Evolutionary conservation across 257 asterid genomes (phyloP).

Genomic region (Penstemon newberryi): DNA sequence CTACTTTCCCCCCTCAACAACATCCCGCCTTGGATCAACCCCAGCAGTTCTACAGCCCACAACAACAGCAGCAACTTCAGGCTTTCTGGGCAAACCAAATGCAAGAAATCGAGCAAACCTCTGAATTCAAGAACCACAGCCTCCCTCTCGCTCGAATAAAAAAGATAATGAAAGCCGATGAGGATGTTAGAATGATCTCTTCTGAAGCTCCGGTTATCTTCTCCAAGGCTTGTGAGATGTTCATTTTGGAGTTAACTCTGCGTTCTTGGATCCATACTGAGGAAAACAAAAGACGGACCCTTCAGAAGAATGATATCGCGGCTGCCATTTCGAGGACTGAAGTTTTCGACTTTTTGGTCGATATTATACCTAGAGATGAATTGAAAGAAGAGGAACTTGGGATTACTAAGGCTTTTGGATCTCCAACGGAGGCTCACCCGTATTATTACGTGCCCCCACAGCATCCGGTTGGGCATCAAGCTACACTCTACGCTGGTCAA

Average conservation of each 20-base stretch:
- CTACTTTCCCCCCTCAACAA: conserved; percentile 23
- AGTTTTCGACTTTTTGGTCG: conserved; percentile 42
- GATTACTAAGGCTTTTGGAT: conserved; percentile 39
- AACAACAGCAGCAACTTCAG: conserved; percentile 35
- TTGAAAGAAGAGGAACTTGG: conserved; percentile 51
- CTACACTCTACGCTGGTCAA: conserved; percentile 23
- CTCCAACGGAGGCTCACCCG: conserved; percentile 39
- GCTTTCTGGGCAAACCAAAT: conserved; percentile 39
- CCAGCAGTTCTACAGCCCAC: conserved; percentile 33
- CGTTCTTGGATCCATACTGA: conserved; percentile 45
- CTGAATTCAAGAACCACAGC: conserved; percentile 17
- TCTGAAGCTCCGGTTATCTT: conserved; percentile 46
- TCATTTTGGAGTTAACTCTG: conserved; percentile 41
- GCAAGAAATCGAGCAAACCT: conserved; percentile 34
- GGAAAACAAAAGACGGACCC: conserved; percentile 46
- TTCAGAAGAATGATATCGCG: conserved; percentile 47
- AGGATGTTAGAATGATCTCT: conserved; percentile 47
- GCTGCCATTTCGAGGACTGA: conserved; percentile 45
- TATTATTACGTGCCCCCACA: conserved; percentile 43
- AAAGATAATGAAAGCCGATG: conserved; percentile 50
- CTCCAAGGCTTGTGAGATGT: conserved; percentile 46
- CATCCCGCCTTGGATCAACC: conserved; percentile 34
- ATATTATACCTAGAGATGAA: conserved; percentile 44
- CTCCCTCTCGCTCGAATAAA: conserved; percentile 28
- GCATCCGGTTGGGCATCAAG: conserved; percentile 28